Evolutionary conservation across 495 filamentous ascomycete species (phyloP), one percentile per base, ranked within the genome.

Genomic region (Sphaerosporella brunnea): DNA sequence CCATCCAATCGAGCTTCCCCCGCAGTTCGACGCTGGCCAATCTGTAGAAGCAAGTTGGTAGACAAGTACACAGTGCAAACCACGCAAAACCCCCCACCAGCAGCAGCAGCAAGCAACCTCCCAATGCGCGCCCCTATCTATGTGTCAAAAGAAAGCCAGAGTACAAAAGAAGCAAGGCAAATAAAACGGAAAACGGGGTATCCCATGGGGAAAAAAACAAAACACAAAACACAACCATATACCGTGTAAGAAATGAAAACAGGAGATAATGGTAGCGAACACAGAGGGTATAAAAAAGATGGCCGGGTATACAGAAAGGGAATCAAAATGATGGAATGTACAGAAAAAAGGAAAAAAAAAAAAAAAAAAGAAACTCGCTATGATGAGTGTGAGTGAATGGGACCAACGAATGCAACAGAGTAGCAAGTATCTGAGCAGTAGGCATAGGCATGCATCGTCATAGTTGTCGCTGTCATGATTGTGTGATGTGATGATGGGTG

Each of bases 301-400:
- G 15, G 48, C 40, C 32, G 37, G 50, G 47, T 37, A 52, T 24
- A 37, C 49, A 49, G 38, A 32, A 52, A 42, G 36, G 9, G 30
- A 42, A 46, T 10, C 38, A 52, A 56, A 45, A 45, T n/a, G n/a
- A 40, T 20, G 48, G 42, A 39, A 43, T 50, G 47, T 37, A 52
- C 28, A 37, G 52, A 49, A 42, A 32, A 52, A 42, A 28, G 9
- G 30, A 42, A 46, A 15, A 47, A 52, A 56, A 45, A 45, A 43
- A 54, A 49, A 24, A 28, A 50, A 43, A 15, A 38, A 45, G 47
- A 23, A 21, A 54, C 51, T 53, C 47, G 36, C 7, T 43, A 36
- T 13, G 42, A 42, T 15, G 36, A 19, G 34, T 18, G 15, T 24
- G 25, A 46, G 20, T 34, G 28, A 18, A 45, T 9, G 11, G 39